Conservation (phyloP, 2,329 filamentous ascomycete genomes). For the Pleurostoma richardsiae region DNA sequence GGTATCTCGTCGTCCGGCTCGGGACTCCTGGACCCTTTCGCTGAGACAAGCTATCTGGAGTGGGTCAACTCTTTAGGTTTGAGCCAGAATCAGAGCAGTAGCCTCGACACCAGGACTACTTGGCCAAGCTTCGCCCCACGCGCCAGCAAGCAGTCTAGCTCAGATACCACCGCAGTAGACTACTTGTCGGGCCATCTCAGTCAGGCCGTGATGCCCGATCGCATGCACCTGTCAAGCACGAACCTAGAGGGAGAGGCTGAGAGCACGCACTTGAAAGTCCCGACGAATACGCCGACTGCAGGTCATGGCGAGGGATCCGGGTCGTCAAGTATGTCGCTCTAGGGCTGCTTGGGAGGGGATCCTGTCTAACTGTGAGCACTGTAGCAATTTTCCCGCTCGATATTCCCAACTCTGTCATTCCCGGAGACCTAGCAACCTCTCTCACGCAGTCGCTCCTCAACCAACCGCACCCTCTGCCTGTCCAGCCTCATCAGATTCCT, state of each 20-base stretch:
- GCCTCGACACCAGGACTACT: slow-evolving; percentile 4
- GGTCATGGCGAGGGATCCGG: not conserved
- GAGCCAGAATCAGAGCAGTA: slow-evolving; percentile 1
- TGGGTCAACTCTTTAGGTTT: slow-evolving; percentile 13
- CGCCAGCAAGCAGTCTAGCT: slow-evolving; percentile 20
- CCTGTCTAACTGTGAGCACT: too few species aligned
- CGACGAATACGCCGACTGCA: slow-evolving; percentile 36
- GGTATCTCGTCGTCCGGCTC: slow-evolving; percentile 9
- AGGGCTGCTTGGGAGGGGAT: too few species aligned
- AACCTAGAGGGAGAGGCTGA: slow-evolving; percentile 26
- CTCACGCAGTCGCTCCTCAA: slow-evolving; percentile 43
- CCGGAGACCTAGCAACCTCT: slow-evolving; percentile 32
- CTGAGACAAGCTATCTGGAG: slow-evolving; percentile 16
- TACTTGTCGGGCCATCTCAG: slow-evolving; percentile 19
- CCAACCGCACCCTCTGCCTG: slow-evolving; percentile 34
- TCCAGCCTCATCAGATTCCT: slow-evolving; percentile 20
- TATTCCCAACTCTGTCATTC: slow-evolving; percentile 17
- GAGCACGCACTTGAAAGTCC: slow-evolving; percentile 26
- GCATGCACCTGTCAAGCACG: slow-evolving; percentile 20
- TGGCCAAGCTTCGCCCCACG: slow-evolving; percentile 9
- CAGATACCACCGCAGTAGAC: slow-evolving; percentile 37
- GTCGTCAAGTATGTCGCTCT: too few species aligned
- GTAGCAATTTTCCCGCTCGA: slow-evolving; percentile 10
- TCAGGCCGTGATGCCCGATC: slow-evolving; percentile 10
- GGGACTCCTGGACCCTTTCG: slow-evolving; percentile 19